Conservation (phyloP, 2,329 filamentous ascomycete genomes). For the Xylariaceae sp. region DNA sequence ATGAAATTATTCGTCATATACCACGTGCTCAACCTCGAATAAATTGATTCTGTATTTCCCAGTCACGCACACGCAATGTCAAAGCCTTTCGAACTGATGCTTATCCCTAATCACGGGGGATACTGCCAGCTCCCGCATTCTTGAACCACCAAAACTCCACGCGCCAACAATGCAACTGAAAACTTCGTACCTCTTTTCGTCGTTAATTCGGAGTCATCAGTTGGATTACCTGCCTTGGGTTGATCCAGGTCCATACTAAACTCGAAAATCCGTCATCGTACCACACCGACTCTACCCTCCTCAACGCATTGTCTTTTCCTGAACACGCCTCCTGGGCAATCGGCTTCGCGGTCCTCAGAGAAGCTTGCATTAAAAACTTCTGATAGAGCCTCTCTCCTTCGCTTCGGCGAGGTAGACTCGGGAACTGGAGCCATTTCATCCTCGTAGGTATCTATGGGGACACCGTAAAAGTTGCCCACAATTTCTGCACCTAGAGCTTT, state of each 20-base stretch:
- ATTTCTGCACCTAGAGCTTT: slow-evolving; percentile 58
- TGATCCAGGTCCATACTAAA: not conserved
- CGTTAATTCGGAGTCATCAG: not conserved
- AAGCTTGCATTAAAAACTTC: slow-evolving; percentile 43
- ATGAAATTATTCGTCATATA: slow-evolving; percentile 1
- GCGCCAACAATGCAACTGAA: slow-evolving; percentile 6
- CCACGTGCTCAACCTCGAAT: not conserved
- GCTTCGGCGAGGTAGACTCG: slow-evolving; percentile 32
- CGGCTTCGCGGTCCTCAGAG: slow-evolving; percentile 37
- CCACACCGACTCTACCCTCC: slow-evolving; percentile 35
- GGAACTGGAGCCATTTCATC: slow-evolving; percentile 25
- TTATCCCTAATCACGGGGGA: not conserved
- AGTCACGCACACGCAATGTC: not conserved
- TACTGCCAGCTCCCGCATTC: not conserved
- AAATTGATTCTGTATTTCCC: not conserved
- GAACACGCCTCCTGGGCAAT: slow-evolving; percentile 25
- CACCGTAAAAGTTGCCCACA: slow-evolving; percentile 50
- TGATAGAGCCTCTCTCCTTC: slow-evolving; percentile 35
- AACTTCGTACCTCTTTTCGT: not conserved
- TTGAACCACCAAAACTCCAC: not conserved
- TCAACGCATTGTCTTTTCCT: slow-evolving; percentile 37
- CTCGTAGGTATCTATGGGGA: slow-evolving; percentile 54
- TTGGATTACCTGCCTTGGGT: not conserved
- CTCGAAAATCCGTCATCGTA: not conserved
- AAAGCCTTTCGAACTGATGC: not conserved